phyloP scores from a whole-genome alignment of 768 basidiomycete genomes.

The Tubosaeta sp. region DNA sequence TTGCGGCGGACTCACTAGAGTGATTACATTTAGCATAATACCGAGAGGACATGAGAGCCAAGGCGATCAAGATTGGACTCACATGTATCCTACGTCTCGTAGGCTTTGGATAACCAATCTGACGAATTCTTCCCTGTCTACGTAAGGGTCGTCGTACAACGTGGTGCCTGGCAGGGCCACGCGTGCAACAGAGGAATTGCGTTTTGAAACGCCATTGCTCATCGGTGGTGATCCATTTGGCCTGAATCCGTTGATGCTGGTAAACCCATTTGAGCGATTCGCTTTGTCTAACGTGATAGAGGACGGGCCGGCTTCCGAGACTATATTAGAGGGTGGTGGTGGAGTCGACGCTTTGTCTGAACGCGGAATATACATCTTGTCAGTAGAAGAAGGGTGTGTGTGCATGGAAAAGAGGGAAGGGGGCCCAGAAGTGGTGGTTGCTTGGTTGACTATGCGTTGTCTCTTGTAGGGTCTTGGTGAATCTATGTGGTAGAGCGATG shows the following conservation, averaged over 20 bases:
- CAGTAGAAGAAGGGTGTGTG: slow-evolving; percentile 24
- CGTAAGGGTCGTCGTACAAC: slow-evolving; percentile 71
- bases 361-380: slow-evolving; percentile 51
- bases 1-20: slow-evolving; percentile 78
- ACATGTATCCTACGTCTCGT: slow-evolving; percentile 81
- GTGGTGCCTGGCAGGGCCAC: slow-evolving; percentile 69
- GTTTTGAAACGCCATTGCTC: slow-evolving; percentile 50
- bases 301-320: slow-evolving; percentile 52
- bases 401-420: slow-evolving; percentile 22
- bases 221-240: slow-evolving; percentile 36
- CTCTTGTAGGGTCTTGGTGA: slow-evolving; percentile 61
- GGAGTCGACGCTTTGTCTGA: slow-evolving; percentile 45
- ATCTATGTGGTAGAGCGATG: slow-evolving; percentile 33
- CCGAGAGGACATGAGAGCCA: slow-evolving; percentile 7
- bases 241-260: slow-evolving; percentile 42
- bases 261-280: slow-evolving; percentile 29
- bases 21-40: slow-evolving; percentile 9
- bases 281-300: slow-evolving; percentile 35
- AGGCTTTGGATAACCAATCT: slow-evolving; percentile 85
- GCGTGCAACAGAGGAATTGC: slow-evolving; percentile 47
- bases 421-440: slow-evolving; percentile 33
- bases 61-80: slow-evolving; percentile 24
- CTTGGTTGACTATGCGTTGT: slow-evolving; percentile 53
- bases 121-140: slow-evolving; percentile 89
- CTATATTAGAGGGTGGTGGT: slow-evolving; percentile 42